Base-by-base conservation (phyloP, 495 filamentous ascomycete genomes). In the Cercophora sp. region DNA sequence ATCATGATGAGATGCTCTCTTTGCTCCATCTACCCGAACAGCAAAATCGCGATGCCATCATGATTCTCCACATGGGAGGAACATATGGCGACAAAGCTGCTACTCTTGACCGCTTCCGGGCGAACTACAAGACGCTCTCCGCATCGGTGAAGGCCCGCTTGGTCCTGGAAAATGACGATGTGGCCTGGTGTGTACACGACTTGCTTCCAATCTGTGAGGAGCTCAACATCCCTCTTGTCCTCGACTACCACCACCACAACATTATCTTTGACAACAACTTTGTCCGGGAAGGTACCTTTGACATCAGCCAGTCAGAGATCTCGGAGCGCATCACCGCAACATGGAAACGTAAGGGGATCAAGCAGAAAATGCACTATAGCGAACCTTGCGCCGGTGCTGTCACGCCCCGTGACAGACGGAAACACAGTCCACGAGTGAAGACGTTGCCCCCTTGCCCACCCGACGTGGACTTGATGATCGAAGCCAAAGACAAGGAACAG, bases 401-500 rank as follows among this genome's bases (percentile, higher is more conserved):
- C 55, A 96, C 90, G 0, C 77, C 75, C 0, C 70, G 82, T 4
- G 85, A 93, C 57, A 75, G 91, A 13, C 75, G 91, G 29, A 96
- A 95, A 66, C 92, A 96, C 61, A 87, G 82, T 39, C 83, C 87
- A 0, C 78, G 91, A 5, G 88, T 93, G 3, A 67, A 72, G 26
- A 87, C 82, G 0, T 67, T 98, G 13, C 92, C 92, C 10, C 92
- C 92, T 0, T 96, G 91, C 58, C 72, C 83, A 1, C 72, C 80
- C 4, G 82, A 83, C 5, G 92, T 94, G 86, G 93, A 96, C 63
- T 74, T 96, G 10, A 98, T 96, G 93, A 96, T 96, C 52, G 93
- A 98, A 72, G 93, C 93, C 15, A 98, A 96, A 61, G 91, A 96
- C 61, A 98, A 96, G 68, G 93, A 98, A 67, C 93, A 96, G 67